Evolutionary conservation across 2,329 filamentous ascomycete genomes (phyloP).

Genomic region (Diaporthe eres): DNA sequence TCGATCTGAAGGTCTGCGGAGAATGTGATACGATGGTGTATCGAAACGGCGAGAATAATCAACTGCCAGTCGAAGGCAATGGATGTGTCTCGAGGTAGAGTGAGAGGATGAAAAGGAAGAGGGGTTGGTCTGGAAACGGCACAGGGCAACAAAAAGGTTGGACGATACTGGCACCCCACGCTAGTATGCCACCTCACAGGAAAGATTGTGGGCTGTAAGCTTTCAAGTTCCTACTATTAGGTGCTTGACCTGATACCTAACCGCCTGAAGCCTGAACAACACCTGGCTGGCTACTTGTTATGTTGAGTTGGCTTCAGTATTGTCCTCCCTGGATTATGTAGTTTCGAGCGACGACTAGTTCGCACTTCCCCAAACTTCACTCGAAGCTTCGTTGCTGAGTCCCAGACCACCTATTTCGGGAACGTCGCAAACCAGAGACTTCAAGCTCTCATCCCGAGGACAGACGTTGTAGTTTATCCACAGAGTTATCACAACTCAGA

Average conservation of each 20-base stretch:
- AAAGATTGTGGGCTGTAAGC: too few relatives aligned
- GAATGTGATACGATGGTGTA: neutral
- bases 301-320: neutral
- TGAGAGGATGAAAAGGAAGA: neutral
- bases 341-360: too few relatives aligned
- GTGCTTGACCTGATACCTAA: neutral
- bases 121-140: neutral
- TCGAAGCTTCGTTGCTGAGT: neutral
- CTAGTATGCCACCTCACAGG: neutral
- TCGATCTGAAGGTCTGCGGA: neutral
- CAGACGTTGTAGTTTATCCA: too few relatives aligned
- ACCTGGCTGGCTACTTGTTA: neutral
- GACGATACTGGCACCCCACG: neutral
- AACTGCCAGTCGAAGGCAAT: neutral
- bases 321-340: neutral
- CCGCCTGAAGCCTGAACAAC: neutral
- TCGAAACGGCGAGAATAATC: neutral
- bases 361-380: neutral
- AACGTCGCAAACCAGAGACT: too few relatives aligned
- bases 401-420: neutral
- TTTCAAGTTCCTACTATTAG: neutral
- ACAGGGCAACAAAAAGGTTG: neutral
- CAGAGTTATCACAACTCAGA: conserved; percentile 50
- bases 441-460: neutral
- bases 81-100: neutral